Evolutionary conservation across 257 asterid genomes (phyloP).

Genomic region (Nicotiana undulata): DNA sequence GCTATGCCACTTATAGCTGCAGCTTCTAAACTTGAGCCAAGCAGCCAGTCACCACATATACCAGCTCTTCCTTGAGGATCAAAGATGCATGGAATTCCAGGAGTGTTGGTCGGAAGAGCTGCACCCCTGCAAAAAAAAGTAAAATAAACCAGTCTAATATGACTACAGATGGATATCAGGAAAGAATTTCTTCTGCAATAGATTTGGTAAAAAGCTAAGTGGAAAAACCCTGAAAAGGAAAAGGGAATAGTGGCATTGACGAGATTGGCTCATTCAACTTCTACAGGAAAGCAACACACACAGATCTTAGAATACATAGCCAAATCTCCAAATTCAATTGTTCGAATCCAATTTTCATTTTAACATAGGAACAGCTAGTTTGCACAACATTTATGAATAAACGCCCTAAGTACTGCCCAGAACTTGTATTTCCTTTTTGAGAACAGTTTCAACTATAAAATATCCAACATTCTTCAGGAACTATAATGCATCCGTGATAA

Average conservation of each 20-base stretch:
- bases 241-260: background rate
- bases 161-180: background rate
- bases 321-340: background rate
- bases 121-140: slow-evolving; percentile 69
- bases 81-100: slow-evolving; percentile 78
- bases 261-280: background rate
- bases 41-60: slow-evolving; percentile 94
- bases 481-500: background rate
- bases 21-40: slow-evolving; percentile 87
- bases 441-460: background rate
- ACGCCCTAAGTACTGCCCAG: background rate
- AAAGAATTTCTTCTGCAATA: background rate
- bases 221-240: background rate
- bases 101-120: slow-evolving; percentile 90
- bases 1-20: slow-evolving; percentile 94
- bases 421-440: background rate
- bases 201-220: background rate
- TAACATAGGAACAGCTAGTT: background rate
- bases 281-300: background rate
- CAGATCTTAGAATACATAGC: background rate
- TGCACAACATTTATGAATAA: background rate
- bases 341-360: background rate
- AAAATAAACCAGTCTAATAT: background rate
- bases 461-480: background rate
- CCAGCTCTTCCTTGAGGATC: slow-evolving; percentile 97